Conservation (phyloP, 2,329 filamentous ascomycete genomes). For the Aspergillus sp. region DNA sequence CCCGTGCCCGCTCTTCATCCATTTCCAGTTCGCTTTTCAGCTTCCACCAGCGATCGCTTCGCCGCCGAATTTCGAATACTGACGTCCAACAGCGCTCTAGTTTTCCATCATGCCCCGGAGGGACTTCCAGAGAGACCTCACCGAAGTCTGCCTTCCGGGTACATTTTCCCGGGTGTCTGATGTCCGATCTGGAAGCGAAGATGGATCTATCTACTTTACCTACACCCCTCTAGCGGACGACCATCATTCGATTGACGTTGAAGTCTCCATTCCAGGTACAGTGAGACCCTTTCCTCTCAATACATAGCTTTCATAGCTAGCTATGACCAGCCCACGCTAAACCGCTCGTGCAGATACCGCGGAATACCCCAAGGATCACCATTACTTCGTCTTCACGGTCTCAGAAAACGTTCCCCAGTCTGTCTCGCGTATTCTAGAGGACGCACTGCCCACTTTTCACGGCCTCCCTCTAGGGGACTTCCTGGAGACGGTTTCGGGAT, state of each 20-base stretch:
- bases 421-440: slow-evolving; percentile 38
- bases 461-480: slow-evolving; percentile 50
- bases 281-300: neutral
- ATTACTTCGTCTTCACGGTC: slow-evolving; percentile 57
- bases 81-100: neutral
- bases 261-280: slow-evolving; percentile 42
- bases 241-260: slow-evolving; percentile 32
- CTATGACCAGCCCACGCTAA: slow-evolving; percentile 6
- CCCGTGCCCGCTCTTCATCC: neutral
- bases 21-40: neutral
- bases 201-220: slow-evolving; percentile 69
- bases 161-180: slow-evolving; percentile 51
- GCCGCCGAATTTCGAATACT: neutral
- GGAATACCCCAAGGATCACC: slow-evolving; percentile 60
- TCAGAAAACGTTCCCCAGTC: slow-evolving; percentile 37
- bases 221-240: slow-evolving; percentile 42
- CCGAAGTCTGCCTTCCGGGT: slow-evolving; percentile 37
- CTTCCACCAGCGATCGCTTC: neutral
- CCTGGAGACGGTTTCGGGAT: slow-evolving; percentile 16
- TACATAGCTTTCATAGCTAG: too few species aligned
- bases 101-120: slow-evolving; percentile 60
- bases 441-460: slow-evolving; percentile 45
- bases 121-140: slow-evolving; percentile 63
- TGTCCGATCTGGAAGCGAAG: slow-evolving; percentile 64
- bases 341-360: slow-evolving; percentile 50